Conservation (phyloP, 345 rosid species). For the Sonneratia caseolaris region DNA sequence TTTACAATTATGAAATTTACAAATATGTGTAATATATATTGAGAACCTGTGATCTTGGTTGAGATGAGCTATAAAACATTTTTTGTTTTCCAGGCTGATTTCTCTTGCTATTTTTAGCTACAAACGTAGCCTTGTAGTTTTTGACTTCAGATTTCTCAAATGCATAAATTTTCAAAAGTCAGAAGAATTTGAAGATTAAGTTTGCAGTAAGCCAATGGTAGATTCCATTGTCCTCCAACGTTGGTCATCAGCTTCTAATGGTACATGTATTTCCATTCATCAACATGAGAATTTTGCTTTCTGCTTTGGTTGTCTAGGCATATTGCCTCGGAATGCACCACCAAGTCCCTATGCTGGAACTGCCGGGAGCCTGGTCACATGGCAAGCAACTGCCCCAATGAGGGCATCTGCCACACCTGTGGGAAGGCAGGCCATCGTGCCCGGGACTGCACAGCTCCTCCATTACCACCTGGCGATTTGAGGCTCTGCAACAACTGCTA, state of each 20-base stretch:
- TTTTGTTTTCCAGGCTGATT: not conserved
- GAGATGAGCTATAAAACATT: not conserved
- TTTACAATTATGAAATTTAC: too few species aligned
- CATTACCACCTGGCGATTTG: slow-evolving; percentile 61
- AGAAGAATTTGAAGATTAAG: not conserved
- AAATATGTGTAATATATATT: too few species aligned
- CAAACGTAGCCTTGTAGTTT: not conserved
- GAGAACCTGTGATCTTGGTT: not conserved
- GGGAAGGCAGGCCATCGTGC: slow-evolving; percentile 94
- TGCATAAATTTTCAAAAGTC: not conserved
- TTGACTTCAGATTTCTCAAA: not conserved
- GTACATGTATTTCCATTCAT: not conserved
- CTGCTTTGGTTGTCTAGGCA: slow-evolving; percentile 41
- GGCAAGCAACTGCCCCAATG: slow-evolving; percentile 77
- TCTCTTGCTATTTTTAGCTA: not conserved
- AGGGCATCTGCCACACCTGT: slow-evolving; percentile 95
- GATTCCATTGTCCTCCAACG: not conserved
- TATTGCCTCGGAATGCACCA: slow-evolving; percentile 88
- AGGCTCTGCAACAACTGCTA: slow-evolving; percentile 94
- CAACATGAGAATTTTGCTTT: not conserved
- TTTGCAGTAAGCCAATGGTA: not conserved
- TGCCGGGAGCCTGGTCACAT: slow-evolving; percentile 93
- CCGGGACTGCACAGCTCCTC: slow-evolving; percentile 68
- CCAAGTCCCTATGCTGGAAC: slow-evolving; percentile 87
- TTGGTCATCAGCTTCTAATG: too few species aligned